Conservation (phyloP, 371 early-diverging fungal genomes). For the Circinella minor region DNA sequence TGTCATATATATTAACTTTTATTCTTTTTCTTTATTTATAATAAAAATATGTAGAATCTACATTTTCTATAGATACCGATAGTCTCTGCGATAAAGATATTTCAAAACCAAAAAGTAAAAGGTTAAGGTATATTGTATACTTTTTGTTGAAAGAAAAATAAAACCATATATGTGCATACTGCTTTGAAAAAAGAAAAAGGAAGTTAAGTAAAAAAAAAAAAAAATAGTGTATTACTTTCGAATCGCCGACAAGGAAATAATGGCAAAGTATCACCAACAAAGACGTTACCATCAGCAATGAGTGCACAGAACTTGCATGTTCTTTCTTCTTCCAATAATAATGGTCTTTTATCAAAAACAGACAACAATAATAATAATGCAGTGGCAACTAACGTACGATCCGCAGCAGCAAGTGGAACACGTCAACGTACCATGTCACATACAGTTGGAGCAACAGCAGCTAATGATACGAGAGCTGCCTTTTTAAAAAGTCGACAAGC, state of each 20-base stretch:
- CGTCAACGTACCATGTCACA: conserved; percentile 28
- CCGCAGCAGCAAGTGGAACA: not conserved
- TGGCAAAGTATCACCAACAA: conserved; percentile 9
- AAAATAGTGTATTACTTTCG: conserved; percentile 13
- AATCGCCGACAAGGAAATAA: conserved; percentile 13
- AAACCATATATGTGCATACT: too few relatives aligned
- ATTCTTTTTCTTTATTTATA: too few relatives aligned
- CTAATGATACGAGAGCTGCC: conserved; percentile 5
- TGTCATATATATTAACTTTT: not conserved
- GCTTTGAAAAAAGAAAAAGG: too few relatives aligned
- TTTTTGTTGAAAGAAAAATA: not conserved
- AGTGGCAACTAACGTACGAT: not conserved
- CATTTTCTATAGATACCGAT: conserved; percentile 14
- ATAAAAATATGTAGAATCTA: conserved; percentile 8
- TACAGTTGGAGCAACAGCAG: conserved; percentile 13
- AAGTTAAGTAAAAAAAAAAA: not conserved
- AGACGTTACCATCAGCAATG: conserved; percentile 15
- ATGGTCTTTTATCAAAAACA: conserved; percentile 1
- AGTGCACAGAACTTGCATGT: conserved; percentile 18
- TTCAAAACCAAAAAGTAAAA: conserved; percentile 22
- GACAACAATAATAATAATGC: not conserved
- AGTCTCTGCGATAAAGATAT: conserved; percentile 17
- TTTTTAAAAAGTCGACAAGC: not conserved
- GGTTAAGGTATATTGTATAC: conserved; percentile 16
- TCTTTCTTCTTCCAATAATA: conserved; percentile 4